Evolutionary conservation across 768 basidiomycete species (phyloP).

Genomic region (Rhodotorula diobovata): DNA sequence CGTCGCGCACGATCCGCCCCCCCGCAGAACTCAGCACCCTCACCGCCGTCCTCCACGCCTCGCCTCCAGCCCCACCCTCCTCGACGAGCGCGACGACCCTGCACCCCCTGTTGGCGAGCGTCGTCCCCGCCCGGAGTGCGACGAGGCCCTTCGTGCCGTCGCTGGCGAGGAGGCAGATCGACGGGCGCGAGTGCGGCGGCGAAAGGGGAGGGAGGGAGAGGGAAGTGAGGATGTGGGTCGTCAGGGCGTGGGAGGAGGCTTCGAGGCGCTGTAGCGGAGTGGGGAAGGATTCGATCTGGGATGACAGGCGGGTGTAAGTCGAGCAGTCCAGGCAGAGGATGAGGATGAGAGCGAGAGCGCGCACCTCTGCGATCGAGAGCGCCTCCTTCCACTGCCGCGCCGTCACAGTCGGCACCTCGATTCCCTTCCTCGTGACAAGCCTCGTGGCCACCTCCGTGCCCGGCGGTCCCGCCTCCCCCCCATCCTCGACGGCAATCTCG

Average conservation of each 20-base stretch:
- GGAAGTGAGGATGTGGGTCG: conserved; percentile 5
- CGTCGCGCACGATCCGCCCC: conserved; percentile 15
- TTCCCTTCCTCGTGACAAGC: neutral
- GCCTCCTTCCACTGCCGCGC: conserved; percentile 24
- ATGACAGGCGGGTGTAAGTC: too few relatives aligned
- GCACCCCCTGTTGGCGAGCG: conserved; percentile 2
- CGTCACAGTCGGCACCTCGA: conserved; percentile 12
- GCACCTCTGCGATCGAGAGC: conserved; percentile 23
- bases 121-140: neutral
- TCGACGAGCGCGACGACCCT: conserved; percentile 12
- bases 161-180: conserved; percentile 19
- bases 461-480: too few relatives aligned
- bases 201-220: conserved; percentile 1
- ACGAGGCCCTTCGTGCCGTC: neutral
- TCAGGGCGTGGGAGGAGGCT: conserved; percentile 7
- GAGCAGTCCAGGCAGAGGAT: accelerated
- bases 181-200: conserved; percentile 10
- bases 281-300: conserved; percentile 31
- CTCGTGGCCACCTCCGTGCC: too few relatives aligned
- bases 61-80: neutral
- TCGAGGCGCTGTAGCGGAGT: conserved; percentile 16
- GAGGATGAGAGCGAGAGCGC: neutral
- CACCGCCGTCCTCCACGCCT: conserved; percentile 8
- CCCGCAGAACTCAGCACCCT: conserved; percentile 17
- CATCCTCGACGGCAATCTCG: neutral